Evolutionary conservation across 352 stramenopile genomes (phyloP), one percentile per base, ranked within the genome.

Genomic region (Phytophthora foliorum): DNA sequence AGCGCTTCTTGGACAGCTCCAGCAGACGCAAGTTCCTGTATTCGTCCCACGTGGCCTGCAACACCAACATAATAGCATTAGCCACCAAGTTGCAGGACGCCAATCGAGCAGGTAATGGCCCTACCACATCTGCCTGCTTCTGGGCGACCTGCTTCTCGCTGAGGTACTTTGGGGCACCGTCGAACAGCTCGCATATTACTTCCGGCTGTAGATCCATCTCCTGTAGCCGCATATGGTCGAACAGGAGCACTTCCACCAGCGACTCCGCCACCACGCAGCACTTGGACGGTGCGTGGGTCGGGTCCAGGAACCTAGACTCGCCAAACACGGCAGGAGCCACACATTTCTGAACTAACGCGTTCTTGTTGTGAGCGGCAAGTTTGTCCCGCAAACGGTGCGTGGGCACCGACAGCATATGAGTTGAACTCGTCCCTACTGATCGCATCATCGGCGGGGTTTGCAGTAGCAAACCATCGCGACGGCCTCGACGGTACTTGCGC

Each of bases 221-320:
- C 57, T 93, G 85, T n/a, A 93, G 68, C 14, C 81, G 81, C 69
- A 86, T 76, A 46, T 93, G 83, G 38, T 91, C 78, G 39, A 93
- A 89, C 2, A 91, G 60, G 22, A 93, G 67, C 52, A 91, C 82
- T 59, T 93, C 85, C 21, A 91, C 82, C 19, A 93, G 77, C 27
- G 81, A 90, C 38, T 93, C 78, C 16, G 82, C 81, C 44, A 91
- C 72, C 22, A 93, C 54, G 50, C 50, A 89, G 74, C 85, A 91
- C 53, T 91, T 90, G 22, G 83, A 80, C 31, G 60, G 60, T 27
- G 79, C 62, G 24, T 82, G 64, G 7, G 86, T 77, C 31, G 80
- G 81, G 34, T 89, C 66, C 0, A 89, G 67, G 21, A 93, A 84
- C 19, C 69, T 63, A 1, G 82, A 88, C 49, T 93, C 85, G 16